Evolutionary conservation across 2,329 filamentous ascomycete genomes (phyloP).

Genomic region (Lasiodiplodia sp.): DNA sequence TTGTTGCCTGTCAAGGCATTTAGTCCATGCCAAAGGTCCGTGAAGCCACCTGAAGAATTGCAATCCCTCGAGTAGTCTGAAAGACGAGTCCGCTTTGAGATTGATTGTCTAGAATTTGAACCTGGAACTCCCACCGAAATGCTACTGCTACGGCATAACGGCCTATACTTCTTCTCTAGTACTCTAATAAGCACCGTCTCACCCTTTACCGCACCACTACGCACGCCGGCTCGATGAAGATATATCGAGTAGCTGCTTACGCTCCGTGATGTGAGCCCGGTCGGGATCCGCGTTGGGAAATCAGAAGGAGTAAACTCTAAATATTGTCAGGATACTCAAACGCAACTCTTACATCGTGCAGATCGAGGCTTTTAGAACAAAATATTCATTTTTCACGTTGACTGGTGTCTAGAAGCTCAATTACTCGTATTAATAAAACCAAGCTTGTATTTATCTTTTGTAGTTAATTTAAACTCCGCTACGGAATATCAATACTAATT

Average conservation of each 20-base stretch:
- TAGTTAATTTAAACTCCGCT: no score
- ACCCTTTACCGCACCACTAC: background rate
- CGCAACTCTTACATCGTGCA: no score
- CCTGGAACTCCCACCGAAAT: no score
- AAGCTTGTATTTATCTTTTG: no score
- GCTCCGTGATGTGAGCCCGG: background rate
- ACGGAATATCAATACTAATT: no score
- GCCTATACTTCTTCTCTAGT: background rate
- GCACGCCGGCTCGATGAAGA: background rate
- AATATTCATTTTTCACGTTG: no score
- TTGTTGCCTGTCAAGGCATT: background rate
- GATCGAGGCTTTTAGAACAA: no score
- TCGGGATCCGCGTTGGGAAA: background rate
- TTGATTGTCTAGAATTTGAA: background rate
- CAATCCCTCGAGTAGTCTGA: background rate
- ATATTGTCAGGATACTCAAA: background rate
- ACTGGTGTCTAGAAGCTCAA: no score
- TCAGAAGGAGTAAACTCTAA: background rate
- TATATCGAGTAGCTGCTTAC: background rate
- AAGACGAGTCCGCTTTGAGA: background rate
- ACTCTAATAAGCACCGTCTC: background rate
- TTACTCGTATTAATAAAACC: no score
- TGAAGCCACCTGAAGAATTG: background rate
- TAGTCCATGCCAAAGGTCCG: background rate
- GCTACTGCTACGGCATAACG: background rate